Evolutionary conservation across 768 basidiomycete species (phyloP).

Genomic region (Naematelia aurantialba): DNA sequence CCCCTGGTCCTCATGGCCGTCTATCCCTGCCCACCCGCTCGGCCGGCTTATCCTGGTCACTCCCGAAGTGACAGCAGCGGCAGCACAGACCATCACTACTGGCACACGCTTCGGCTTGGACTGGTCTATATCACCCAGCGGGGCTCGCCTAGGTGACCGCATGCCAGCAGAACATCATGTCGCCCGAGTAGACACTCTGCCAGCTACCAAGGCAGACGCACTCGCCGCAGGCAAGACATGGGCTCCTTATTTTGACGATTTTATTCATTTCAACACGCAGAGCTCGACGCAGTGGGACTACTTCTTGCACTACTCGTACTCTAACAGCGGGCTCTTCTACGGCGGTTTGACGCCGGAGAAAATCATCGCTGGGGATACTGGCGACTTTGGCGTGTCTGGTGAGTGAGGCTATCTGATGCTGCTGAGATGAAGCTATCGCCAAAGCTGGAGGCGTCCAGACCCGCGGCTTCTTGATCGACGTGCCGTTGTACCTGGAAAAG

Average conservation of each 20-base stretch:
- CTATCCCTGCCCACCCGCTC: conserved; percentile 10
- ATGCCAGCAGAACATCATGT: neutral
- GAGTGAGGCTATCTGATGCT: conserved; percentile 1
- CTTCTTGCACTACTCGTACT: conserved; percentile 14
- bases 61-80: conserved; percentile 9
- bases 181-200: conserved; percentile 1
- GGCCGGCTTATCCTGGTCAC: conserved; percentile 15
- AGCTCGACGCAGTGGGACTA: conserved; percentile 17
- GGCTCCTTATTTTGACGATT: conserved; percentile 12
- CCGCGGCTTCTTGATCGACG: conserved; percentile 11
- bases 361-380: conserved; percentile 8
- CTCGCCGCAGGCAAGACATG: neutral
- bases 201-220: conserved; percentile 1
- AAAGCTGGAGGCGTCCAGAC: conserved; percentile 11
- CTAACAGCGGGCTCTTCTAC: conserved; percentile 10
- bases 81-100: conserved; percentile 3
- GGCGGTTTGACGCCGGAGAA: conserved; percentile 11
- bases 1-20: conserved; percentile 15
- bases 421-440: conserved; percentile 2
- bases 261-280: conserved; percentile 14
- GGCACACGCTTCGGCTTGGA: conserved; percentile 14
- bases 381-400: conserved; percentile 15
- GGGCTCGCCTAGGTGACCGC: conserved; percentile 1
- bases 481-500: conserved; percentile 3
- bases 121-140: conserved; percentile 9